Base-by-base conservation (phyloP, 208 protist genomes). In the Strigomonas oncopelti region DNA sequence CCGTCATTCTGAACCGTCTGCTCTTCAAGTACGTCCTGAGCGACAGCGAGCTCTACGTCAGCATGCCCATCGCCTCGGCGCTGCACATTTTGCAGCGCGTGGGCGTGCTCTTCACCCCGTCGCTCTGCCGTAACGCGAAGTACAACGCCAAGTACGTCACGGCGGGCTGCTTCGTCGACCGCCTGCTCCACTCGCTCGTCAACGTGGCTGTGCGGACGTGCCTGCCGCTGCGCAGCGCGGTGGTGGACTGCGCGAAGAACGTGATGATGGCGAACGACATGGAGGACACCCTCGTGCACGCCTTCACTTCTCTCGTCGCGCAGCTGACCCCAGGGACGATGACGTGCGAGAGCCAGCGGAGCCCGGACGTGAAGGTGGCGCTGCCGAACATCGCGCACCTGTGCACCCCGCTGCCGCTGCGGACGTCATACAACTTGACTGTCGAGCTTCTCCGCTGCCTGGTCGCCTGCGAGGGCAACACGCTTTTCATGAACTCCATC, bases 1-100 rank as follows among this genome's bases (percentile, higher is more conserved):
- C 71, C 38, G 74, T 92, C 54, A 74, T 91, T 59, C 80, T 90
- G n/a, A 92, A 95, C 73, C 90, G 90, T 1, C 76, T 89, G 18
- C 71, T 85, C 18, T 91, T 95, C 70, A 81, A 90, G 64, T 76
- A 86, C 56, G 69, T 92, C 13, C 73, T 95, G 7, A 62, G 75
- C 14, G 83, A 91, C 73, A 62, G 75, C 55, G 68, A 78, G 70
- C 58, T 92, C 48, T 74, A 87, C 63, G 72, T 77, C 22, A 60
- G 62, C 1, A 78, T 95, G 65, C 81, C 78, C 42, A 24, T 71
- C 0, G 72, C 80, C 7, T 62, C 73, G 14, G 76, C 83, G 20
- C 29, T 85, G 13, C 80, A 90, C 69, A 45, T 92, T 5, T 71
- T 85, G 36, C 55, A 85, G 61, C 65, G 74, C 7, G 42, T 94